Conservation (phyloP, 129 eudicot genomes). For the Escallonia rubra region DNA sequence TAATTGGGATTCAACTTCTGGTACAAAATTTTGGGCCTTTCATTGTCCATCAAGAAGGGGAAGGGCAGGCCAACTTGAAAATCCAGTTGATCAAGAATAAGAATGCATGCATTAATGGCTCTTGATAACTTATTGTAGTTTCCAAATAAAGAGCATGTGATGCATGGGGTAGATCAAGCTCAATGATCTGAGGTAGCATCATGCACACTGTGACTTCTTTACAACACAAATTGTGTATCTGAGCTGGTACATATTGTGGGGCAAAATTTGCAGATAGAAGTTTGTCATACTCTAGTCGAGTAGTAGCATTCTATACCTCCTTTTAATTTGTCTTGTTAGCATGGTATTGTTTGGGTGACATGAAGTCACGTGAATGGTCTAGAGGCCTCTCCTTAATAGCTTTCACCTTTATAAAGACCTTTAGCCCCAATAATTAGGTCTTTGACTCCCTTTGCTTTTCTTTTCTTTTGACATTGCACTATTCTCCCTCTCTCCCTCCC, state of each 20-base stretch:
- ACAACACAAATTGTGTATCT: neutral
- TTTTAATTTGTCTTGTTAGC: neutral
- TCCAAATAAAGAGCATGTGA: too few species aligned
- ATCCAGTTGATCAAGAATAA: too few species aligned
- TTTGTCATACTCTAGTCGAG: constrained; percentile 21
- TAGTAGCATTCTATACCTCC: constrained; percentile 21
- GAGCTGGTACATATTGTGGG: neutral
- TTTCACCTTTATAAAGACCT: neutral
- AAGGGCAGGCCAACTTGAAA: too few species aligned
- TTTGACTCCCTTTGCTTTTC: neutral
- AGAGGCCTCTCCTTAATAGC: neutral
- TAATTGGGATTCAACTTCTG: too few species aligned
- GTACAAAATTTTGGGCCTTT: too few species aligned
- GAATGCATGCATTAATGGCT: too few species aligned
- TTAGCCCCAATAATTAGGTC: too few species aligned
- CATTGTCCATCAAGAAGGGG: too few species aligned
- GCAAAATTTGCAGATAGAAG: constrained; percentile 6
- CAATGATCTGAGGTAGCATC: too few species aligned
- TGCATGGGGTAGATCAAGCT: too few species aligned
- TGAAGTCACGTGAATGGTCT: constrained; percentile 20
- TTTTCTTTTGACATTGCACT: neutral
- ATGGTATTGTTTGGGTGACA: constrained; percentile 13
- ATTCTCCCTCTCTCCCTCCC: neutral
- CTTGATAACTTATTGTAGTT: too few species aligned
- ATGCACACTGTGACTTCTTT: too few species aligned